Evolutionary conservation across 1,284 basidiomycete species (phyloP).

Genomic region (Heterobasidion occidentale): DNA sequence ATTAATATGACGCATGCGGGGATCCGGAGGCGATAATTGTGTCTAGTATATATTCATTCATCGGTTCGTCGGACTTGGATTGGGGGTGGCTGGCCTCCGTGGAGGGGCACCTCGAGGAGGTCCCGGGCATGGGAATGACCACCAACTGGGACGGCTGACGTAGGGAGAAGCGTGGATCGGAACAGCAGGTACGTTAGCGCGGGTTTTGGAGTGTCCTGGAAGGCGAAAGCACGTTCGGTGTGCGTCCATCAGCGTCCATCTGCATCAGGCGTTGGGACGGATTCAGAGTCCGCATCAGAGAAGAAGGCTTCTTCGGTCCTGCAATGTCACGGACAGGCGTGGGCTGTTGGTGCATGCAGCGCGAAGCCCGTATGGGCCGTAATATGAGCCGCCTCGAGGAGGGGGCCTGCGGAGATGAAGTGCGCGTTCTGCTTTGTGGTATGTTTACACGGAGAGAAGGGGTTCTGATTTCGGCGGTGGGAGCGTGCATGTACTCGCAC

Average conservation of each 20-base stretch:
- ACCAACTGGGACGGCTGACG: neutral
- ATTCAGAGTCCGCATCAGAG: neutral
- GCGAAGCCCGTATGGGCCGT: neutral
- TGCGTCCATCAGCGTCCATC: neutral
- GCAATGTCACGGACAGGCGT: neutral
- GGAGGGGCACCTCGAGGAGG: no score
- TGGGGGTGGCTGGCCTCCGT: no score
- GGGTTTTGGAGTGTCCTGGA: neutral
- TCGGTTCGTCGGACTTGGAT: no score
- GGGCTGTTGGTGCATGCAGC: neutral
- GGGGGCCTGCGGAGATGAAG: neutral
- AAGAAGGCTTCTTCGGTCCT: neutral
- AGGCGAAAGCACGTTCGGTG: neutral
- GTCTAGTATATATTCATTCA: neutral
- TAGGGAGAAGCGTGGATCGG: neutral
- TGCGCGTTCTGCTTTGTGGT: neutral
- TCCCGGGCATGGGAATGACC: no score
- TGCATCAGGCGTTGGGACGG: neutral
- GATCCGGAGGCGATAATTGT: neutral
- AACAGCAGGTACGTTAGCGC: neutral
- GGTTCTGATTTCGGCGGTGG: no score
- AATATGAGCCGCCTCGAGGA: constrained; percentile 2
- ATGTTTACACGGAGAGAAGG: no score
- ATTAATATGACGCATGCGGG: no score
- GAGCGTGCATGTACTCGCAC: no score